A percentile compares a stretch with the other conserved stretches of the same genome.
Conservation (phyloP, 345 rosid species). For the Eucalyptus cladocalyx region DNA sequence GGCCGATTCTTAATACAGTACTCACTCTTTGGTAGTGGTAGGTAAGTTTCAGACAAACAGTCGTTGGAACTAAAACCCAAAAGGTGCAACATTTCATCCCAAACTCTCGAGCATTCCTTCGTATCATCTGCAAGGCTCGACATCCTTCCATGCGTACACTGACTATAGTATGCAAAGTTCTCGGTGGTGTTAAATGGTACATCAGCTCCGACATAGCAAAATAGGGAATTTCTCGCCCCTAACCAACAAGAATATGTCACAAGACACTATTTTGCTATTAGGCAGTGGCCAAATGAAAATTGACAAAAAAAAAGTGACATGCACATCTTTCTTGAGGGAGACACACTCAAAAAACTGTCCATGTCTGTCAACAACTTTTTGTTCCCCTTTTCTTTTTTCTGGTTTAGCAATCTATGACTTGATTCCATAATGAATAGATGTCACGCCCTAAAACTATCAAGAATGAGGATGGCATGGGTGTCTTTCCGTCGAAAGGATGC, state of each 20-base stretch:
- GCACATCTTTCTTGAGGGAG: not conserved
- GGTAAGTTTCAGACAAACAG: not conserved
- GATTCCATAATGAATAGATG: not conserved
- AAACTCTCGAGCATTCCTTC: not conserved
- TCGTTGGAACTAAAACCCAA: not conserved
- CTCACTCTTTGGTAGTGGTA: not conserved
- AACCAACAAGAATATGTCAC: not conserved
- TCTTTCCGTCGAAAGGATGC: fast-evolving
- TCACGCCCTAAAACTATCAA: too few species aligned
- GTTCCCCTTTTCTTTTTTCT: not conserved
- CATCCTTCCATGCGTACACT: not conserved
- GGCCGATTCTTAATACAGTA: not conserved
- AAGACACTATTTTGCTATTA: not conserved
- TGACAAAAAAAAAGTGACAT: not conserved
- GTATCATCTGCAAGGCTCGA: not conserved
- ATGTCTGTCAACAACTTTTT: not conserved
- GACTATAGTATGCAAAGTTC: not conserved
- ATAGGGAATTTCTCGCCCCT: not conserved
- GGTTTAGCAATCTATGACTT: not conserved
- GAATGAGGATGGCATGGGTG: too few species aligned
- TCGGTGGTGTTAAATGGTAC: not conserved
- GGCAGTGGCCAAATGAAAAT: not conserved
- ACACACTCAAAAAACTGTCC: not conserved
- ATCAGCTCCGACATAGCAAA: not conserved
- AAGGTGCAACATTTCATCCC: not conserved